Base-by-base conservation (phyloP, 805 yeast genomes). In the Ogataea pilisensis region DNA sequence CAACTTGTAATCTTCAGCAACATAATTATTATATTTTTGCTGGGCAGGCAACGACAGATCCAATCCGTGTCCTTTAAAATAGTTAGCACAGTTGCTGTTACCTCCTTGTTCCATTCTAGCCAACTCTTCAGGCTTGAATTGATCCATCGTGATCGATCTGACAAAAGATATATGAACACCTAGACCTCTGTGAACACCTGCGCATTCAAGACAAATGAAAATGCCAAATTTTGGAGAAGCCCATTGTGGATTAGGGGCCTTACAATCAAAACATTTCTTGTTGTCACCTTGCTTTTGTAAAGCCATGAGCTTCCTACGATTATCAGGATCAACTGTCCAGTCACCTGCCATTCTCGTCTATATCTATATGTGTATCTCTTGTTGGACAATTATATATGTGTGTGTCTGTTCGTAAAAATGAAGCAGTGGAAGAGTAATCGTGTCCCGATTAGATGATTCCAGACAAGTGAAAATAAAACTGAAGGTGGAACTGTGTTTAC, bases 141-240 rank as follows among this genome's bases (percentile, higher is more conserved):
- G 97, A 65, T 93, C 99, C 99, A 93, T 93, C 7, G 98, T 93
- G 53, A 93, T 90, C 21, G 95, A 85, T 60, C 99, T 75, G 28
- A 93, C 98, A 69, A 93, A 93, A 31, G 97, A 90, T 43, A 93
- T 81, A 62, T 93, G 99, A 32, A 93, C 99, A 30, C 99, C 99
- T 35, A 93, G 70, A 11, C 98, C 95, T 63, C 95, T 76, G 63
- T 93, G 99, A 42, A 84, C 72, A 34, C 99, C 99, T 16, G 99
- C 99, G 70, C 99, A 93, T 61, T 93, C 99, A 31, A 93, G 75
- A 65, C 99, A 93, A 58, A 93, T 91, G 65, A 90, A 93, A 45
- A 93, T 85, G 45, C 99, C 99, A 66, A 91, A 89, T 64, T 93
- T 93, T 28, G 98, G 98, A 12, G 96, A 88, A 2, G 98, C 97